Conservation (phyloP, 345 rosid genomes). For the Lagerstroemia speciosa region DNA sequence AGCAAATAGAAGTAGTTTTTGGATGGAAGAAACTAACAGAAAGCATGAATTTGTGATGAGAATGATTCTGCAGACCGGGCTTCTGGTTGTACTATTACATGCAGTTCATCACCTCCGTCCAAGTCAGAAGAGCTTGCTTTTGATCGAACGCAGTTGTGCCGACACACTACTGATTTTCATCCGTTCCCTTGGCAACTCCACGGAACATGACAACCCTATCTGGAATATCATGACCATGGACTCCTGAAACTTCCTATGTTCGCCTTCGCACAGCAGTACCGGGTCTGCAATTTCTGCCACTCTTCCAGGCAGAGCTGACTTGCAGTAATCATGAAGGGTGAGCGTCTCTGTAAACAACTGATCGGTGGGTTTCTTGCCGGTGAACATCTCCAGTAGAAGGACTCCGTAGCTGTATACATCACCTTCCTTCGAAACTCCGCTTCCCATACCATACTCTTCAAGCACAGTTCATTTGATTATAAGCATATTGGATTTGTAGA, state of each 20-base stretch:
- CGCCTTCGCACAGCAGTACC: neutral
- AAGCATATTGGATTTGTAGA: neutral
- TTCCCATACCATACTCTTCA: conserved; percentile 15
- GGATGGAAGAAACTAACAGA: too few relatives aligned
- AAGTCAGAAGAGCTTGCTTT: neutral
- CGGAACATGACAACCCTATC: conserved; percentile 9
- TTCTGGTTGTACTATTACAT: too few relatives aligned
- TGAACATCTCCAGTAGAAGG: conserved; percentile 9
- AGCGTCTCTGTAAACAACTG: neutral
- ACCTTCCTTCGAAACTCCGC: neutral
- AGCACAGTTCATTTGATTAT: neutral
- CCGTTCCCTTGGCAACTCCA: conserved; percentile 3
- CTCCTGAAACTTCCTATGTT: neutral
- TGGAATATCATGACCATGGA: neutral
- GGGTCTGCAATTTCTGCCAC: neutral
- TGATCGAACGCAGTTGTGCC: neutral
- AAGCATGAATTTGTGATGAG: too few relatives aligned
- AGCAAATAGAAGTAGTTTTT: too few relatives aligned
- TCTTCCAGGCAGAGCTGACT: neutral
- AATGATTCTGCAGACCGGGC: too few relatives aligned
- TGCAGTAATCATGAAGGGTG: conserved; percentile 4
- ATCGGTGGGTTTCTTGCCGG: conserved; percentile 7
- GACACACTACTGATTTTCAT: conserved; percentile 1
- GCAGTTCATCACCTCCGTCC: neutral
- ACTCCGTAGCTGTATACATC: conserved; percentile 6